These are phyloP conservation scores for Thalassiosira sp. DNA, from an alignment of 352 stramenopile species.

Conservation along the genomic window DNA sequence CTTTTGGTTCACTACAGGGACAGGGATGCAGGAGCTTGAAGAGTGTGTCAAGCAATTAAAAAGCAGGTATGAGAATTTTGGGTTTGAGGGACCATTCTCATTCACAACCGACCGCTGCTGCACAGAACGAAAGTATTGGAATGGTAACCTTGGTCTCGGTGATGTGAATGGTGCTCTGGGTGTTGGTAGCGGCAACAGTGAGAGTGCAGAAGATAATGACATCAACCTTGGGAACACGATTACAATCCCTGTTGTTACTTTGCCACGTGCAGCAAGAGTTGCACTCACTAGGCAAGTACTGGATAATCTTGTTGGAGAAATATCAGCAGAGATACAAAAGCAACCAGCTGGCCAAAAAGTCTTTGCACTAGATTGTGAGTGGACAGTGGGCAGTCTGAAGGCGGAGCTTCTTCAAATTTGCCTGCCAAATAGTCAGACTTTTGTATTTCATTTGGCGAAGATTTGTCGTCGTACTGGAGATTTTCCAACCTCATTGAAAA, in stretches of 20 bases:
- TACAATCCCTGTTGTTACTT: background rate
- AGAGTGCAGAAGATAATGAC: background rate
- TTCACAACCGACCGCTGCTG: slow-evolving; percentile 18
- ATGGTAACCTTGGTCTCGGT: background rate
- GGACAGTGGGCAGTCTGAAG: background rate
- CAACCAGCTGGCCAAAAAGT: background rate
- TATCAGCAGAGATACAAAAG: background rate
- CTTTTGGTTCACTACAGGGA: slow-evolving; percentile 28
- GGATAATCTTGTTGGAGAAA: background rate
- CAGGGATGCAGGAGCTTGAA: slow-evolving; percentile 22
- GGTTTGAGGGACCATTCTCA: background rate
- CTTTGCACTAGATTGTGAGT: slow-evolving; percentile 9
- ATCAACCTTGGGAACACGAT: background rate
- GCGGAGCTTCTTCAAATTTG: background rate
- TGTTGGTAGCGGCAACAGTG: background rate
- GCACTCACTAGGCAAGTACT: background rate
- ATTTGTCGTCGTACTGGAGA: background rate
- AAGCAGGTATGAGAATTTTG: background rate
- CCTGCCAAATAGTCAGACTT: background rate
- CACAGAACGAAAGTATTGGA: slow-evolving; percentile 7
- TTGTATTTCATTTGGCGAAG: background rate
- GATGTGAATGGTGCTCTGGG: background rate
- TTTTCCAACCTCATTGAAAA: slow-evolving; percentile 8
- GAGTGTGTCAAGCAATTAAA: background rate
- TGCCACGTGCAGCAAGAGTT: background rate